These are phyloP conservation scores for Suhomyces tanzawaensis DNA, from an alignment of 805 yeast genomes.

Conservation along the genomic window DNA sequence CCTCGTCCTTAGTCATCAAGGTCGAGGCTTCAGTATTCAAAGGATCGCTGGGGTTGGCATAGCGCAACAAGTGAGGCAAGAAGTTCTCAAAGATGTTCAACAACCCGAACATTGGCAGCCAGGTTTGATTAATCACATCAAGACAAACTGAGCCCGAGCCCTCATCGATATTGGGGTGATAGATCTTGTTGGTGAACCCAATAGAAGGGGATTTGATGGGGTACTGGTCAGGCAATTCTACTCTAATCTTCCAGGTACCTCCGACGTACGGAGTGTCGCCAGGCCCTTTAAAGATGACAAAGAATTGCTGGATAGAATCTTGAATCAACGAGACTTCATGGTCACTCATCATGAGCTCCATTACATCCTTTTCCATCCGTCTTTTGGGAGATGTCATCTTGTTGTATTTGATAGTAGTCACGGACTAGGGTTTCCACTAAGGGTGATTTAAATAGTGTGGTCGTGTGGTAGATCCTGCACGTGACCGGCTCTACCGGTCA, in stretches of 20 bases:
- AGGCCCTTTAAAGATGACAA: slow-evolving; percentile 85
- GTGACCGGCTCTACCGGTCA: slow-evolving; percentile 1
- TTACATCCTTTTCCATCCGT: slow-evolving; percentile 91
- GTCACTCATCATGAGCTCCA: slow-evolving; percentile 95
- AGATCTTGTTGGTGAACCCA: slow-evolving; percentile 87
- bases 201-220: slow-evolving; percentile 96
- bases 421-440: background rate
- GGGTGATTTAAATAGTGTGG: background rate
- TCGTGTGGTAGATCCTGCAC: background rate
- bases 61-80: slow-evolving; percentile 84
- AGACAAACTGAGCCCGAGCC: slow-evolving; percentile 88
- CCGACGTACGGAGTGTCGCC: slow-evolving; percentile 77
- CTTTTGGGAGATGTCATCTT: slow-evolving; percentile 53
- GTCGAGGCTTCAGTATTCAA: slow-evolving; percentile 87
- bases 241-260: slow-evolving; percentile 88
- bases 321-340: slow-evolving; percentile 81
- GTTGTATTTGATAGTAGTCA: background rate
- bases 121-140: slow-evolving; percentile 94
- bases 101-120: slow-evolving; percentile 97
- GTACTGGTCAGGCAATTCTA: slow-evolving; percentile 91
- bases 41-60: slow-evolving; percentile 95
- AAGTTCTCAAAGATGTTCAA: slow-evolving; percentile 89
- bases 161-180: slow-evolving; percentile 95
- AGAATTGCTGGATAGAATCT: slow-evolving; percentile 78
- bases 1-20: slow-evolving; percentile 66